Evolutionary conservation across 83 land plant genomes (phyloP).

Genomic region (Thuja plicata): DNA sequence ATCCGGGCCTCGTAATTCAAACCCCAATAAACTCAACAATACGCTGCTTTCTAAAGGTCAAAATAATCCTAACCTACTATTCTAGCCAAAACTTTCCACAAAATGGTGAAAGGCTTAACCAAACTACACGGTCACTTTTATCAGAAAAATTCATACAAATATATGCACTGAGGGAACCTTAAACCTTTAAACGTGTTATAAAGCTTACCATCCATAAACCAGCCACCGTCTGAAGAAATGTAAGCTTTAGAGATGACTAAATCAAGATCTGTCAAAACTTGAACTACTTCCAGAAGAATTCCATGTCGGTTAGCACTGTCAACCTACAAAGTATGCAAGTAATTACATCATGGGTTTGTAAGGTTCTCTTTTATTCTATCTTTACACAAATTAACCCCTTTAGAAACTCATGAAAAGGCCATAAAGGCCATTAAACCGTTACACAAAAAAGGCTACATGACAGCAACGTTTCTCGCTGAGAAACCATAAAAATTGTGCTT

Average conservation of each 20-base stretch:
- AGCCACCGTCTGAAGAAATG: slow-evolving; percentile 74
- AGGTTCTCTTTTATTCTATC: not conserved
- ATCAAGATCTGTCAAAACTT: slow-evolving; percentile 67
- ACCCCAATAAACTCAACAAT: not conserved
- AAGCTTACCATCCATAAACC: slow-evolving; percentile 83
- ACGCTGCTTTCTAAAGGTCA: too few relatives aligned
- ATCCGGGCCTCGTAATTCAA: not conserved
- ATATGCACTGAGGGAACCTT: not conserved
- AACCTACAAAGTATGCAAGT: slow-evolving; percentile 36
- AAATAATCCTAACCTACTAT: too few relatives aligned
- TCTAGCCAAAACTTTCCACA: too few relatives aligned
- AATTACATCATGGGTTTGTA: not conserved
- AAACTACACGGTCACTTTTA: not conserved
- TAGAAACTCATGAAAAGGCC: not conserved
- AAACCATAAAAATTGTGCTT: not conserved
- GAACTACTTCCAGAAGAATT: slow-evolving; percentile 68
- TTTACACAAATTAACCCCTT: not conserved
- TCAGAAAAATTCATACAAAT: not conserved
- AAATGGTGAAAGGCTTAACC: not conserved
- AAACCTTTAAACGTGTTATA: not conserved
- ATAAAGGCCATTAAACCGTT: not conserved
- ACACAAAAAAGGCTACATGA: not conserved
- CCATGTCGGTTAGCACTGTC: slow-evolving; percentile 69
- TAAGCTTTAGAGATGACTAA: slow-evolving; percentile 63
- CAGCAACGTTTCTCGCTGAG: not conserved